phyloP scores from a whole-genome alignment of 768 basidiomycete species.

The Kwoniella dendrophila region DNA sequence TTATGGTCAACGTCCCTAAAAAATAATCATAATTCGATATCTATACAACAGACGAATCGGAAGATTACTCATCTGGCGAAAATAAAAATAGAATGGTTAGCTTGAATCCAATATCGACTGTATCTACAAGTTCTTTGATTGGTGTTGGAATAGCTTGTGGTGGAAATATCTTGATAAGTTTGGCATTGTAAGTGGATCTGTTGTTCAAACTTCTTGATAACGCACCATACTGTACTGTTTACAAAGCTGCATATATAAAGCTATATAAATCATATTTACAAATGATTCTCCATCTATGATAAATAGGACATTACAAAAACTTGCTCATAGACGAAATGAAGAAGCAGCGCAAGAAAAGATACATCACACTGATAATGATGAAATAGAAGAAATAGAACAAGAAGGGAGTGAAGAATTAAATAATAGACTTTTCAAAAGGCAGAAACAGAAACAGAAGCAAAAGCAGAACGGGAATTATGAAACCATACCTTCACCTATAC shows the following conservation, averaged over 20 bases:
- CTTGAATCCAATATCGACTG: constrained; percentile 16
- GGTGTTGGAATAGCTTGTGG: constrained; percentile 81
- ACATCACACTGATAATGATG: background rate
- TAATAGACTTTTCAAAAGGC: background rate
- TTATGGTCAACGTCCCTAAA: too few relatives aligned
- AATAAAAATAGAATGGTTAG: background rate
- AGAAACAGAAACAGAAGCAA: too few relatives aligned
- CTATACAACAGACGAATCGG: background rate
- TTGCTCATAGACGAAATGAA: constrained; percentile 71
- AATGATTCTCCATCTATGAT: background rate
- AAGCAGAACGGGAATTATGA: constrained; percentile 1
- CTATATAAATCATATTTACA: too few relatives aligned
- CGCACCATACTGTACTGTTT: too few relatives aligned
- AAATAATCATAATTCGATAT: too few relatives aligned
- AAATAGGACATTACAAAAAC: constrained; percentile 79
- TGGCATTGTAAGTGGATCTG: constrained; percentile 64
- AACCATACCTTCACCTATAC: constrained; percentile 14
- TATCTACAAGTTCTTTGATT: constrained; percentile 57
- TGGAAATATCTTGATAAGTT: constrained; percentile 84
- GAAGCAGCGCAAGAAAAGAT: constrained; percentile 11
- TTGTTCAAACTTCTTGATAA: background rate
- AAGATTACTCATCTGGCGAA: too few relatives aligned
- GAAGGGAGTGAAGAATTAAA: background rate
- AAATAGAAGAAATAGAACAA: background rate
- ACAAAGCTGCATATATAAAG: too few relatives aligned